Conservation (phyloP, 1,284 basidiomycete genomes). For the Heterobasidion irregulare region DNA sequence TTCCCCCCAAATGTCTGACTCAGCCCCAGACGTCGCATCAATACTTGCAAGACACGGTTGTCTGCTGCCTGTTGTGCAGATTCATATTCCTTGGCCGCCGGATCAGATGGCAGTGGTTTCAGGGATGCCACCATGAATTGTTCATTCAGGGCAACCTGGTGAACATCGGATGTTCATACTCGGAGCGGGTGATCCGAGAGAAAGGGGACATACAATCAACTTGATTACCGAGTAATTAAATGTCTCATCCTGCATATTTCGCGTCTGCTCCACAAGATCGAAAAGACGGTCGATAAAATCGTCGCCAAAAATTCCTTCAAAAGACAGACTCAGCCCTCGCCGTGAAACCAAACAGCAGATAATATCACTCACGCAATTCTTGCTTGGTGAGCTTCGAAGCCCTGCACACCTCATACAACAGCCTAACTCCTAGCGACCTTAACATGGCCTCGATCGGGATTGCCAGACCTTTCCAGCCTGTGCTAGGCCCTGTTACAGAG, state of each 20-base stretch:
- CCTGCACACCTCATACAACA: slow-evolving; percentile 88
- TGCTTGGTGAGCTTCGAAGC: slow-evolving; percentile 74
- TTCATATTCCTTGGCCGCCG: slow-evolving; percentile 9
- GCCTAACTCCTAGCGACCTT: slow-evolving; percentile 58
- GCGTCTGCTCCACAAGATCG: slow-evolving; percentile 89
- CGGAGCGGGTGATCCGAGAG: slow-evolving; percentile 1
- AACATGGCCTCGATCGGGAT: slow-evolving; percentile 78
- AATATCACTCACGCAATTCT: slow-evolving; percentile 59
- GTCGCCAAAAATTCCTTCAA: slow-evolving; percentile 70
- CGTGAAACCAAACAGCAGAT: not conserved
- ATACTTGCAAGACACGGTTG: slow-evolving; percentile 79
- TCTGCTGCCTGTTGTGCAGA: slow-evolving; percentile 25
- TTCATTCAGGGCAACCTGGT: slow-evolving; percentile 87
- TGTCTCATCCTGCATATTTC: slow-evolving; percentile 81
- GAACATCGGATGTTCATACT: not conserved
- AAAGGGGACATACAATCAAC: slow-evolving; percentile 58
- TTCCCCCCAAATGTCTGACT: slow-evolving; percentile 97
- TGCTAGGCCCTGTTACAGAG: slow-evolving; percentile 27
- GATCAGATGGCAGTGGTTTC: not conserved
- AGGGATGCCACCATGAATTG: slow-evolving; percentile 91
- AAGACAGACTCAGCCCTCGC: not conserved
- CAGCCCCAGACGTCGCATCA: slow-evolving; percentile 76
- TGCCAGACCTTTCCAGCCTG: slow-evolving; percentile 31
- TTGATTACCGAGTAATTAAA: slow-evolving; percentile 95
- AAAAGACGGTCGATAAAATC: slow-evolving; percentile 87